Base-by-base conservation (phyloP, 2,329 filamentous ascomycete genomes). In the Ploettnerulaceae sp. region DNA sequence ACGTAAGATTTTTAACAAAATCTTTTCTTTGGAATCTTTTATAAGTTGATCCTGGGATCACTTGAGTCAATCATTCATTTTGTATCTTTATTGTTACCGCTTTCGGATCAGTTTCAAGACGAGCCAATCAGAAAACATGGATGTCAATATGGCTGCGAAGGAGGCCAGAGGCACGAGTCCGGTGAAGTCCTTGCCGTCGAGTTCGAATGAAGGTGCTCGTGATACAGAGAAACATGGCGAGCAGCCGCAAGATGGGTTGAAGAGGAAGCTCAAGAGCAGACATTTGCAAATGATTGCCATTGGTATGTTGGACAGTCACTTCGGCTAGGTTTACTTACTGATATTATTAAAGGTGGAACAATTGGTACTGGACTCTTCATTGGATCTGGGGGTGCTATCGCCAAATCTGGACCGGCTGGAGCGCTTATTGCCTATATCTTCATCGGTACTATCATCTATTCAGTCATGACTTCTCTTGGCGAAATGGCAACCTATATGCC, bases 401-500 rank as follows among this genome's bases (percentile, higher is more conserved):
- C 77, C 47, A 77, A 72, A 38, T 74, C 80, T 7, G 84, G 84
- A 0, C 84, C 84, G 7, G 78, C 77, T 1, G 79, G 81, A 22
- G 75, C 80, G 28, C 71, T 89, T 36, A 75, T 89, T 54, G 82
- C 80, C 37, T 88, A 84, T 61, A 61, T 77, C 48, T 83, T 85
- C 52, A 75, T 89, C 60, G 86, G 84, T 41, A 72, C 77, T 12
- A 76, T 90, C 48, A 77, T 91, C 37, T 91, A 78, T 70, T 81
- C 81, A 4, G 81, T 90, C 66, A 89, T 91, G 82, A 73, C 74
- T 37, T 74, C 74, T 35, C 69, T 84, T 24, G 79, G 78, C 39
- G 81, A 94, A 67, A 84, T 93, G 74, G 82, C 86, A 7, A 82
- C 86, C 8, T 88, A 82, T 57, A 81, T 90, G 21, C 88, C 88